Conservation (phyloP, 345 rosid species). For the Excoecaria agallocha region DNA sequence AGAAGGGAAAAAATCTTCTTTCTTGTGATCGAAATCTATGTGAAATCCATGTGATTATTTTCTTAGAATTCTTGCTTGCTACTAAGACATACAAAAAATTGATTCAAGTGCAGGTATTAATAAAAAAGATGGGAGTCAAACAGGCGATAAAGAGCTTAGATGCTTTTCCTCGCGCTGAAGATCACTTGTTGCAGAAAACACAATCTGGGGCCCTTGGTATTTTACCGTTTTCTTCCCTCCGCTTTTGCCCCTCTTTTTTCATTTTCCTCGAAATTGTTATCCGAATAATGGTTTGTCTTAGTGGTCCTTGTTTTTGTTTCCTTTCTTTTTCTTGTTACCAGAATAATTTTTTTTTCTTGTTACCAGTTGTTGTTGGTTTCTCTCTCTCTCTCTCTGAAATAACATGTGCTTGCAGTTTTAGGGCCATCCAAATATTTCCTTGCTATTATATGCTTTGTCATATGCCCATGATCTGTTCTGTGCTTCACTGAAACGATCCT, state of each 20-base stretch:
- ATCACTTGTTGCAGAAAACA: conserved; percentile 86
- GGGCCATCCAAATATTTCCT: too few relatives aligned
- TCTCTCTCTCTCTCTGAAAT: too few relatives aligned
- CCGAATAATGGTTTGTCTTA: not conserved
- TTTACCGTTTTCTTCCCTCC: not conserved
- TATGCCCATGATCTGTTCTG: too few relatives aligned
- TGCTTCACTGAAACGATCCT: too few relatives aligned
- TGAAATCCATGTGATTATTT: not conserved
- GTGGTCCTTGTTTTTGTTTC: too few relatives aligned
- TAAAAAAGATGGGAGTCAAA: conserved; percentile 62
- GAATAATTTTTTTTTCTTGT: not conserved
- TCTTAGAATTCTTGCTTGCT: not conserved
- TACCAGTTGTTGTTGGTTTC: too few relatives aligned
- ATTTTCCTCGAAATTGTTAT: not conserved
- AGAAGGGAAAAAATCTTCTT: not conserved
- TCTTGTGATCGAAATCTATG: not conserved
- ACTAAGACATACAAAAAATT: not conserved
- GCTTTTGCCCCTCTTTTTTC: not conserved
- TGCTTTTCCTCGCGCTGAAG: conserved; percentile 98
- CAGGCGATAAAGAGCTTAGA: conserved; percentile 82
- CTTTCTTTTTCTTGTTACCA: not conserved
- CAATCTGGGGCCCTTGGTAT: conserved; percentile 95
- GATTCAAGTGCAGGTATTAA: not conserved
- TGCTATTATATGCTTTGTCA: too few relatives aligned
- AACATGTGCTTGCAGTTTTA: too few relatives aligned